A percentile compares a stretch with the other conserved stretches of the same genome.
These are phyloP conservation scores for barley (Hordeum vulgare) DNA, from an alignment of 176 grass and related monocot species.

Conservation along the genomic window MorexV3_pseudomolecules_assembly NC_058520.1:565412006-565412505, in stretches of 20 bases:
- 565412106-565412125: not conserved
- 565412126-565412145: not conserved
- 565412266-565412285: not conserved
- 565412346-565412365: too few species aligned
- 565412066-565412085: not conserved
- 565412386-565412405: too few species aligned
- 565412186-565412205: not conserved
- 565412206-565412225: not conserved
- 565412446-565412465: too few species aligned
- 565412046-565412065: not conserved
- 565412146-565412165: not conserved
- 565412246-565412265: not conserved
- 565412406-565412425: too few species aligned
- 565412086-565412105: not conserved
- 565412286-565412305: too few species aligned
- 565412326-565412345: too few species aligned
- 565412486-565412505: too few species aligned
- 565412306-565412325: too few species aligned
- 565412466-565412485: too few species aligned
- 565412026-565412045: not conserved
- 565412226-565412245: not conserved
- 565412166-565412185: not conserved
- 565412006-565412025: not conserved
- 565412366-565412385: too few species aligned
- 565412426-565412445: too few species aligned